Evolutionary conservation across 441 rosid species (phyloP).

Genomic region (Populus hybrid): DNA sequence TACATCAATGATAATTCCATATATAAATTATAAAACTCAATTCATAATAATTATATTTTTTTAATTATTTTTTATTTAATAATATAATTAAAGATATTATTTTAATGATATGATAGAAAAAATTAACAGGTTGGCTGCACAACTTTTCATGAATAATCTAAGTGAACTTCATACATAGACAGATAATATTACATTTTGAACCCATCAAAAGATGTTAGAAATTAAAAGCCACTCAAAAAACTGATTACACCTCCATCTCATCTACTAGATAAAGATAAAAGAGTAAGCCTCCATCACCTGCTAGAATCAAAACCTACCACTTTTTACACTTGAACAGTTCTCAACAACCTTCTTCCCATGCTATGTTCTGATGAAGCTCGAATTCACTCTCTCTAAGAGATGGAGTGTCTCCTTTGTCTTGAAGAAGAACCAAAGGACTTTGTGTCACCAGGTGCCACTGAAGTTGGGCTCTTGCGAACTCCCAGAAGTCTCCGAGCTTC

Average conservation of each 20-base stretch:
- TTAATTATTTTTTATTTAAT: too few species aligned
- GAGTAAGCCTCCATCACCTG: neutral
- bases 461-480: conserved; percentile 90
- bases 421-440: conserved; percentile 71
- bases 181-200: conserved; percentile 7
- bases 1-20: too few species aligned
- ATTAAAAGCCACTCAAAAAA: conserved; percentile 6
- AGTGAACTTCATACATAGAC: conserved; percentile 1
- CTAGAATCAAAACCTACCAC: conserved; percentile 32
- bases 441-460: conserved; percentile 53
- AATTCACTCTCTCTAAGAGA: conserved; percentile 41
- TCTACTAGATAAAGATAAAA: neutral
- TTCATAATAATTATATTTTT: too few species aligned
- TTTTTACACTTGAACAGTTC: conserved; percentile 35
- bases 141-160: neutral
- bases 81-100: too few species aligned
- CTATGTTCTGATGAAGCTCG: conserved; percentile 12
- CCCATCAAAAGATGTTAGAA: conserved; percentile 5
- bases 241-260: conserved; percentile 16
- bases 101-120: too few species aligned
- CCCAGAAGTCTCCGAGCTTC: conserved; percentile 87
- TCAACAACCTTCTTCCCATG: conserved; percentile 5
- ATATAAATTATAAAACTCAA: too few species aligned
- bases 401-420: conserved; percentile 74
- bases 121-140: neutral